Base-by-base conservation (phyloP, 768 basidiomycete genomes). In the Boletales sp. region DNA sequence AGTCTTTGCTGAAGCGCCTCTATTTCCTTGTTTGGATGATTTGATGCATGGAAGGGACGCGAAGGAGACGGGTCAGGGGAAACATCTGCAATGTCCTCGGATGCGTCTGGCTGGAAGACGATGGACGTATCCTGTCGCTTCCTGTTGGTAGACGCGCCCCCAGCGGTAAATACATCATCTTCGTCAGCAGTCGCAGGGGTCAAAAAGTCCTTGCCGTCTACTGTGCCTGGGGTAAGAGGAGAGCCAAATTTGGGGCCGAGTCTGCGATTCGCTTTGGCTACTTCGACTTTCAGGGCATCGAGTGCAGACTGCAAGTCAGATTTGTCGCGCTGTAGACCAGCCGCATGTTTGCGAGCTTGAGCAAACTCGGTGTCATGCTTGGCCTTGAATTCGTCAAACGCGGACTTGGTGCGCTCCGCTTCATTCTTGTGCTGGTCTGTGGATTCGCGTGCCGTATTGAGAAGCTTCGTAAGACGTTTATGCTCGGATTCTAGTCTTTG, bases 331-430 rank as follows among this genome's bases (percentile, higher is more conserved):
- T 87, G 84, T 21, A 97, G 76, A 21, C 88, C 85, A 1, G 94
- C 94, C 2, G 88, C 84, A 47, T 87, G 82, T 68, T 90, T 90
- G 41, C 94, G 80, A 58, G 91, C 89, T 52, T 90, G 87, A 4
- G 95, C 97, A 50, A 97, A 80, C 54, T 97, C 93, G 13, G 93
- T 92, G 71, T 98, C 95, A 62, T 97, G 94, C 66, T 93, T 94
- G 46, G 81, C 78, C 64, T 89, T 91, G 65, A 92, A 73, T 45
- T 91, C 89, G 40, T 85, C 83, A 18, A 87, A 69, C 6, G 77
- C 63, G 39, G 70, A 71, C 53, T 80, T 75, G 41, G 90, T 76
- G 24, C 86, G 82, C 53, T 94, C 91, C 1, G 77, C 70, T 63
- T 97, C 94, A 57, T 83, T 89, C 73, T 95, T 95, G 71, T 90